A percentile compares a stretch with the other conserved stretches of the same genome.
These are phyloP conservation scores for Veloporphyrellus conicus DNA, from an alignment of 1,284 basidiomycete species.

Conservation along the genomic window DNA sequence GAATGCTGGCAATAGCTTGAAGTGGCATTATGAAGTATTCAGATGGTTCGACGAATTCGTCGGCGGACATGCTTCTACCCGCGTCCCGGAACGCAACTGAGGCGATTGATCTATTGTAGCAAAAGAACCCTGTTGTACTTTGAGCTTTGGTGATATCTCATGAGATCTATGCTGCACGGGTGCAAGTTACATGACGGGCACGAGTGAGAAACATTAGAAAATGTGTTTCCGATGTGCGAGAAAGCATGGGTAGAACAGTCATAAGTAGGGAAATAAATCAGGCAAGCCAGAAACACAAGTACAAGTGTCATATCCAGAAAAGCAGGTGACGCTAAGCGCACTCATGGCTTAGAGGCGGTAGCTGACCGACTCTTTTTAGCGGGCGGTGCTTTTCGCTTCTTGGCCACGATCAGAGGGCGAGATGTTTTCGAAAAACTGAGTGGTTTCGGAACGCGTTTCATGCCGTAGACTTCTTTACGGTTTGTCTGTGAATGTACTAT, in stretches of 20 bases:
- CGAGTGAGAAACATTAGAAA: neutral
- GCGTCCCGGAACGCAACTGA: constrained; percentile 17
- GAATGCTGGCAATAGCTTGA: constrained; percentile 72
- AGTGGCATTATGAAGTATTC: constrained; percentile 88
- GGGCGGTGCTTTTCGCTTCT: constrained; percentile 22
- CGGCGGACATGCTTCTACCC: constrained; percentile 32
- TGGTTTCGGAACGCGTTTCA: constrained; percentile 19
- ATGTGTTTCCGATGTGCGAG: constrained; percentile 9
- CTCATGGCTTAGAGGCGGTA: constrained; percentile 9
- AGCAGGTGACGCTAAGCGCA: neutral
- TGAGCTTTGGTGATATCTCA: neutral
- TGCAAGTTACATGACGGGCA: constrained; percentile 6
- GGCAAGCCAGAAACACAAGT: neutral
- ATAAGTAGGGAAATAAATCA: constrained; percentile 20
- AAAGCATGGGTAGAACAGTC: constrained; percentile 2
- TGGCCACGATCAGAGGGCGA: constrained; percentile 10
- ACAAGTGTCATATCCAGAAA: neutral
- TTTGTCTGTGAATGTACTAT: constrained; percentile 30
- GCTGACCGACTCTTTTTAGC: constrained; percentile 18
- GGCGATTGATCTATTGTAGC: neutral
- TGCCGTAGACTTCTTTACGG: constrained; percentile 34
- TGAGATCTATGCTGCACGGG: constrained; percentile 1
- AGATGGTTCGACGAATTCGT: constrained; percentile 79
- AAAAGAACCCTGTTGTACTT: neutral
- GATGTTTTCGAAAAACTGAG: constrained; percentile 7